Conservation (phyloP, 2,329 filamentous ascomycete species). For the Diaporthe sp. region DNA sequence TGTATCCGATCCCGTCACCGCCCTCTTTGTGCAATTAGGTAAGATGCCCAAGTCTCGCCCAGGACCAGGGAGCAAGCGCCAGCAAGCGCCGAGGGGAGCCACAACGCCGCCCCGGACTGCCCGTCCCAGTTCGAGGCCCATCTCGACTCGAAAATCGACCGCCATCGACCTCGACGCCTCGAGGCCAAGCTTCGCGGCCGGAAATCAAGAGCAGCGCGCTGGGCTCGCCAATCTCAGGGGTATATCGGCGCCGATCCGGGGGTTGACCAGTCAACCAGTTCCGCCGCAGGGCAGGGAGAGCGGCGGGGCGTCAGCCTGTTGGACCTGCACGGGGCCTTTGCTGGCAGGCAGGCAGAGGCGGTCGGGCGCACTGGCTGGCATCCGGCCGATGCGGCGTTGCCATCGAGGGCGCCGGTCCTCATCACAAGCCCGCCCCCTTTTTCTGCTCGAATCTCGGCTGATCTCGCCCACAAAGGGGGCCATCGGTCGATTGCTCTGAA, state of each 20-base stretch:
- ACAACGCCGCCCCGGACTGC: not conserved
- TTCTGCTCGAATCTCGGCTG: conserved; percentile 20
- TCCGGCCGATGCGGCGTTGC: conserved; percentile 11
- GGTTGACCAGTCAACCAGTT: not conserved
- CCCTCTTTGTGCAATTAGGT: not conserved
- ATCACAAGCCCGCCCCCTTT: conserved; percentile 22
- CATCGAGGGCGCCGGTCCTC: conserved; percentile 20
- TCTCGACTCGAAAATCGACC: conserved; percentile 7
- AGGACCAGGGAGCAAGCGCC: not conserved
- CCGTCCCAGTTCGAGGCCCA: not conserved
- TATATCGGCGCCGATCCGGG: not conserved
- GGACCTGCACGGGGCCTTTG: not conserved
- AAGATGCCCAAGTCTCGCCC: not conserved
- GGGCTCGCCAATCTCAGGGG: conserved; percentile 30
- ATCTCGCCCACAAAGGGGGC: conserved; percentile 25
- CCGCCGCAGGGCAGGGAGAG: not conserved
- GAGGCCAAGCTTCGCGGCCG: conserved; percentile 24
- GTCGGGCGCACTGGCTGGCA: conserved; percentile 24
- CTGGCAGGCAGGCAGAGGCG: not conserved
- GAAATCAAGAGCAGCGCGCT: conserved; percentile 17
- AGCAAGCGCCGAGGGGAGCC: not conserved
- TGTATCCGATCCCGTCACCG: not conserved
- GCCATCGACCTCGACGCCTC: conserved; percentile 10
- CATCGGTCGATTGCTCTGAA: conserved; percentile 9
- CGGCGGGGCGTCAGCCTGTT: not conserved